A percentile compares a stretch with the other conserved stretches of the same genome.
These are phyloP conservation scores for Populus tremula DNA, from an alignment of 345 rosid species.

Conservation along the genomic window DNA sequence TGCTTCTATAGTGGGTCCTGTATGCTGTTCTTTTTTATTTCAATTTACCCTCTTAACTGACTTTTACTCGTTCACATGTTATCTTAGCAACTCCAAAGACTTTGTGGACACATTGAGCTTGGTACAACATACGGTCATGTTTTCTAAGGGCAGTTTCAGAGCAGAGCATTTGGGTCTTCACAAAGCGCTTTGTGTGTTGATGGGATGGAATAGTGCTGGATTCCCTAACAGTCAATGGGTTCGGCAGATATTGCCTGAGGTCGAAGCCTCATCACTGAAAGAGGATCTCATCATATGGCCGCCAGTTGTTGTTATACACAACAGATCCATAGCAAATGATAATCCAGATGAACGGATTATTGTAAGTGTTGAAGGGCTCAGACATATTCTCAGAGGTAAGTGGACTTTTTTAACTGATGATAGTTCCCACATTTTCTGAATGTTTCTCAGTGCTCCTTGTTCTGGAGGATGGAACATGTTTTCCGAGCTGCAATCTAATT, in stretches of 20 bases:
- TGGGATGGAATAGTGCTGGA: slow-evolving; percentile 43
- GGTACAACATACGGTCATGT: slow-evolving; percentile 39
- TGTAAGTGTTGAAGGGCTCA: slow-evolving; percentile 32
- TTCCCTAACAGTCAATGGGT: slow-evolving; percentile 30
- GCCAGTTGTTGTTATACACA: slow-evolving; percentile 43
- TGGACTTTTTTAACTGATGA: background rate
- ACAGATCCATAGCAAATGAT: slow-evolving; percentile 39
- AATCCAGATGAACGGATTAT: slow-evolving; percentile 27
- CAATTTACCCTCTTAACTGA: background rate
- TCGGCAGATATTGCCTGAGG: slow-evolving; percentile 21
- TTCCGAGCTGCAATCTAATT: background rate
- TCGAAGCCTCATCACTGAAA: slow-evolving; percentile 40
- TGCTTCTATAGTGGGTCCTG: background rate
- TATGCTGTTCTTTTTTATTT: background rate
- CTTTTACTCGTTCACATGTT: slow-evolving; percentile 7
- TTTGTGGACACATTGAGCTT: slow-evolving; percentile 36
- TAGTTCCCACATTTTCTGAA: background rate
- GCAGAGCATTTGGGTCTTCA: slow-evolving; percentile 55
- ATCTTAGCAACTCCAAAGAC: slow-evolving; percentile 37
- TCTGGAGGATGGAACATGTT: background rate
- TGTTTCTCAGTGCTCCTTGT: slow-evolving; percentile 8
- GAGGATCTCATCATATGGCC: slow-evolving; percentile 62
- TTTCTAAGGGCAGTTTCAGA: slow-evolving; percentile 28
- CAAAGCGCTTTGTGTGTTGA: slow-evolving; percentile 48
- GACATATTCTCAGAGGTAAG: slow-evolving; percentile 41